Percentiles rank a stretch among this genome's conserved stretches.
Evolutionary conservation across 441 rosid species (phyloP).

Genomic region (Adansonia gregorii): DNA sequence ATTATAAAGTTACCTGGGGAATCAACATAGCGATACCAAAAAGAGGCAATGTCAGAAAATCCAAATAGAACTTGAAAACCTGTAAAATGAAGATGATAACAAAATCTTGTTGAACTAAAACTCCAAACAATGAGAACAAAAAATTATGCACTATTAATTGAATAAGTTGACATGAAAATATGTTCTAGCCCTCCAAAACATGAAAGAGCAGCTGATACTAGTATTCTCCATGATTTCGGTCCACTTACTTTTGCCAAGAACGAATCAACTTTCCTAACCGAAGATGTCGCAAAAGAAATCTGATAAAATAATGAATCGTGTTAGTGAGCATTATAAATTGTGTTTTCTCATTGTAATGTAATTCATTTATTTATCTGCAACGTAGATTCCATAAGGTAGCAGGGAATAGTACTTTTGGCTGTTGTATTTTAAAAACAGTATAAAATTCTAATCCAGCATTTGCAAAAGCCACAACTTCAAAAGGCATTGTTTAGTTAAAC

Average conservation of each 20-base stretch:
- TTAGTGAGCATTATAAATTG: slow-evolving; percentile 20
- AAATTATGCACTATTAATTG: slow-evolving; percentile 9
- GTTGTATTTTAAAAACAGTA: background rate
- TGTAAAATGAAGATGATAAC: slow-evolving; percentile 47
- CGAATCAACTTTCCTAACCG: slow-evolving; percentile 49
- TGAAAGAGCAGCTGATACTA: slow-evolving; percentile 18
- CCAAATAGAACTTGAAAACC: slow-evolving; percentile 71
- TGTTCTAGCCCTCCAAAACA: slow-evolving; percentile 24
- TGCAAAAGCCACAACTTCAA: slow-evolving; percentile 10
- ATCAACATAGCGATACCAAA: slow-evolving; percentile 58
- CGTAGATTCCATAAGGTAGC: background rate
- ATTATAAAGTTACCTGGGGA: slow-evolving; percentile 66
- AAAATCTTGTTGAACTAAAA: slow-evolving; percentile 25
- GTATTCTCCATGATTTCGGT: slow-evolving; percentile 18
- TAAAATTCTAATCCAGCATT: background rate
- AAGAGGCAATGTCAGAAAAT: slow-evolving; percentile 60
- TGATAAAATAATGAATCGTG: slow-evolving; percentile 37
- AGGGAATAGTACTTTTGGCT: background rate
- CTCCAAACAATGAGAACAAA: slow-evolving; percentile 1
- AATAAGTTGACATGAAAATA: slow-evolving; percentile 25
- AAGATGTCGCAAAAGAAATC: slow-evolving; percentile 59
- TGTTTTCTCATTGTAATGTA: background rate
- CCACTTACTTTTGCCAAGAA: slow-evolving; percentile 67
- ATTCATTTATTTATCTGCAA: background rate
- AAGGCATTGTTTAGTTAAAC: slow-evolving; percentile 5